Percentiles rank a stretch among this genome's conserved stretches.
phyloP scores from a whole-genome alignment of 495 filamentous ascomycete genomes.

The Podospora pseudopauciseta region DNA sequence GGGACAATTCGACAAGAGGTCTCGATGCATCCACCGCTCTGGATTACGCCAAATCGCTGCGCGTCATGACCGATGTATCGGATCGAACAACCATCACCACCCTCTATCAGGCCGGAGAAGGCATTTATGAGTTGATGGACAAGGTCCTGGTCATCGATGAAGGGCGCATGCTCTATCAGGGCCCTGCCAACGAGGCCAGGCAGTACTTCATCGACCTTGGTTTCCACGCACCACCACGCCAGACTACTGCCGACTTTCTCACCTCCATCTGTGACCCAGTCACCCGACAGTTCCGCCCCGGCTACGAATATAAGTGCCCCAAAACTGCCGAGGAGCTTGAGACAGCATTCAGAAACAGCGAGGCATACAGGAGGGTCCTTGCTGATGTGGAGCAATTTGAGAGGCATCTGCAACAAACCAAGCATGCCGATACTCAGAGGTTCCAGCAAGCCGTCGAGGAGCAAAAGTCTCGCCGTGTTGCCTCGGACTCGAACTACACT shows the following conservation, averaged over 20 bases:
- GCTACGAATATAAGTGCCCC: slow-evolving; percentile 62
- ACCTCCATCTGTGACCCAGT: slow-evolving; percentile 67
- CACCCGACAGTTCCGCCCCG: slow-evolving; percentile 57
- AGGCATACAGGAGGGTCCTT: slow-evolving; percentile 46
- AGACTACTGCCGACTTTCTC: slow-evolving; percentile 67
- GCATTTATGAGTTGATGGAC: slow-evolving; percentile 78
- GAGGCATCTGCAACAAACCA: slow-evolving; percentile 30
- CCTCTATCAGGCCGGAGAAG: slow-evolving; percentile 79
- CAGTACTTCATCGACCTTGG: slow-evolving; percentile 61
- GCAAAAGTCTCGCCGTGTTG: slow-evolving; percentile 34
- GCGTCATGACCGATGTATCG: slow-evolving; percentile 80
- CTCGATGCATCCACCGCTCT: slow-evolving; percentile 76
- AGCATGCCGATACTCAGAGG: slow-evolving; percentile 38
- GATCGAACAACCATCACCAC: slow-evolving; percentile 80
- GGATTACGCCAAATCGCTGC: slow-evolving; percentile 72
- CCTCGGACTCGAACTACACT: slow-evolving; percentile 51
- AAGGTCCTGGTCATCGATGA: slow-evolving; percentile 64
- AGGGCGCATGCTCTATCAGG: slow-evolving; percentile 67
- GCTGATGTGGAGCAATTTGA: slow-evolving; percentile 51
- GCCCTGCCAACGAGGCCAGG: slow-evolving; percentile 53
- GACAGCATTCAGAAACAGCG: slow-evolving; percentile 54
- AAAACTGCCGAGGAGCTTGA: slow-evolving; percentile 70
- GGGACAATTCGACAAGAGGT: slow-evolving; percentile 76
- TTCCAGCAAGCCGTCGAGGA: slow-evolving; percentile 51
- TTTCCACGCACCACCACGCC: slow-evolving; percentile 51